phyloP scores from a whole-genome alignment of 257 asterid genomes.

The Osmanthus fragrans region DNA sequence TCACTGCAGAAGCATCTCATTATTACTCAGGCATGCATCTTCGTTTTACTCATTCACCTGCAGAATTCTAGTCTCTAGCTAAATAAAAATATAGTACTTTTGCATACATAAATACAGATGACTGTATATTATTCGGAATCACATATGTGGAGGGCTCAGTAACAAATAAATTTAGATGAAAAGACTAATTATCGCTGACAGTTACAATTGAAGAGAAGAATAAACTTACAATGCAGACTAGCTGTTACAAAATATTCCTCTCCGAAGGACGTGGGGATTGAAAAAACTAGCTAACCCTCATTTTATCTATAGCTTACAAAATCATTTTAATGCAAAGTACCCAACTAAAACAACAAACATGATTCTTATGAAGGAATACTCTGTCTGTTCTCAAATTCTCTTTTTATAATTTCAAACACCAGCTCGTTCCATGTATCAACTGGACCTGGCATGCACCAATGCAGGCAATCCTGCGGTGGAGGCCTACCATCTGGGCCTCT shows the following conservation, averaged over 20 bases:
- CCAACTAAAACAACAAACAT: not conserved
- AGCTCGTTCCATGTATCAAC: constrained; percentile 97
- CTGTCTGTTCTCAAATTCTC: constrained; percentile 43
- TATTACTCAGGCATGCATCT: not conserved
- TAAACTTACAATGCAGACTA: constrained; percentile 20
- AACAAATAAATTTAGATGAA: constrained; percentile 1
- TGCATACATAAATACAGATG: not conserved
- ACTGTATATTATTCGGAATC: not conserved
- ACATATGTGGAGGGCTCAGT: not conserved
- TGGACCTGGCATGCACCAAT: constrained; percentile 99
- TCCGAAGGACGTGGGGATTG: constrained; percentile 9
- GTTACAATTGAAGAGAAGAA: constrained; percentile 9
- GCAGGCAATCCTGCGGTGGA: constrained; percentile 98
- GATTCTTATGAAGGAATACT: constrained; percentile 25
- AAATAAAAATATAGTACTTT: not conserved
- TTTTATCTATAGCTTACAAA: constrained; percentile 21
- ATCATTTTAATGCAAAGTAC: constrained; percentile 7
- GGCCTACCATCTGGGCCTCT: constrained; percentile 89
- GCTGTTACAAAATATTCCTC: constrained; percentile 25
- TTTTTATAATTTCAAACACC: constrained; percentile 62
- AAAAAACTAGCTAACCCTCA: constrained; percentile 23
- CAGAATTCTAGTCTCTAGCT: not conserved
- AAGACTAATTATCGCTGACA: not conserved
- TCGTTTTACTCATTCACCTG: not conserved
- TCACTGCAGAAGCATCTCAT: too few relatives aligned